These are phyloP conservation scores for Emergomyces pasteurianus DNA, from an alignment of 2,329 filamentous ascomycete genomes.

Conservation along the genomic window DNA sequence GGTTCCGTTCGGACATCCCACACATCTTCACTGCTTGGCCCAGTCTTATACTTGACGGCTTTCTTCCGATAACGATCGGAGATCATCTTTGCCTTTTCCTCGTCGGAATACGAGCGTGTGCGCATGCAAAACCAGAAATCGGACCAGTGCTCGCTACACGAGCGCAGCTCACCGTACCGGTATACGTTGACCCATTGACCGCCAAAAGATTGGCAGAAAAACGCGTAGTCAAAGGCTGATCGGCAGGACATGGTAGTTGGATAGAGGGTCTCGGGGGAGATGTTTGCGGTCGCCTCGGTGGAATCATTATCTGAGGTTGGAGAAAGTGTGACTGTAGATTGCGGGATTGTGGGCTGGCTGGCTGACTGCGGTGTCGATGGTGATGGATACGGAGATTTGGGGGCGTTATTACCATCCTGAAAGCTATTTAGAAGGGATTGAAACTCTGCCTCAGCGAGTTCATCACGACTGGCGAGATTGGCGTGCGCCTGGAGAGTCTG, in stretches of 20 bases:
- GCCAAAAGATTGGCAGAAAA: slow-evolving; percentile 84
- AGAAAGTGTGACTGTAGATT: slow-evolving; percentile 5
- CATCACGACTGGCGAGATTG: slow-evolving; percentile 28
- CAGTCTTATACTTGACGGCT: slow-evolving; percentile 53
- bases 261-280: slow-evolving; percentile 57
- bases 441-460: slow-evolving; percentile 44
- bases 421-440: slow-evolving; percentile 33
- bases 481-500: slow-evolving; percentile 13
- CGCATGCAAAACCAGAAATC: slow-evolving; percentile 99
- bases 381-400: slow-evolving; percentile 31
- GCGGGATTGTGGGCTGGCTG: not conserved
- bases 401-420: slow-evolving; percentile 8
- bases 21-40: slow-evolving; percentile 74
- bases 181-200: slow-evolving; percentile 90
- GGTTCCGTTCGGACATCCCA: slow-evolving; percentile 64
- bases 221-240: slow-evolving; percentile 80
- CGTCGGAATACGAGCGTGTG: slow-evolving; percentile 50
- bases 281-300: slow-evolving; percentile 18
- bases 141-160: slow-evolving; percentile 75
- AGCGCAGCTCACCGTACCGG: slow-evolving; percentile 64
- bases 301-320: slow-evolving; percentile 7
- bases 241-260: slow-evolving; percentile 80
- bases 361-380: not conserved
- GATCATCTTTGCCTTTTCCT: slow-evolving; percentile 49
- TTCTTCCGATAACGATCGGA: slow-evolving; percentile 57